Percentiles rank a stretch among this genome's conserved stretches.
These are phyloP conservation scores for Claviceps purpurea DNA, from an alignment of 2,329 filamentous ascomycete genomes.

Conservation along the genomic window DNA sequence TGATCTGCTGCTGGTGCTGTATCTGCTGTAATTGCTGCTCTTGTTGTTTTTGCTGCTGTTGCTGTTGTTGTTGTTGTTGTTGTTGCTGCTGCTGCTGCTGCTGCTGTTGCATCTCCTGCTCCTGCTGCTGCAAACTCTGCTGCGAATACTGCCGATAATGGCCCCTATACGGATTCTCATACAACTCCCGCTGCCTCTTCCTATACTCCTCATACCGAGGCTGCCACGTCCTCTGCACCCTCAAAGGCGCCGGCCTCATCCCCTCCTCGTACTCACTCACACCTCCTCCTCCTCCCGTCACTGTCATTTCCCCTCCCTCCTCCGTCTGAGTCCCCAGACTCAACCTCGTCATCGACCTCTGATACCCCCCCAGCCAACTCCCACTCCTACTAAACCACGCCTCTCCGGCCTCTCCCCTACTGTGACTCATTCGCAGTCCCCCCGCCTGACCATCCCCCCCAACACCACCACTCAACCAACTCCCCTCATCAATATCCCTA, in stretches of 20 bases:
- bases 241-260: conserved; percentile 1
- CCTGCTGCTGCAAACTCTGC: background rate
- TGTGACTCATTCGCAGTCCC: background rate
- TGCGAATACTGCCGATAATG: background rate
- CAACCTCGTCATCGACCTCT: conserved; percentile 23
- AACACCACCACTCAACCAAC: conserved; percentile 20
- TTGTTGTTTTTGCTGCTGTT: conserved; percentile 4
- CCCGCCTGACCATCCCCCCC: background rate
- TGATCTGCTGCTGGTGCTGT: background rate
- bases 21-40: background rate
- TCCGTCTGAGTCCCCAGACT: conserved; percentile 9
- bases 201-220: conserved; percentile 5
- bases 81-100: background rate
- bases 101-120: background rate
- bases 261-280: background rate
- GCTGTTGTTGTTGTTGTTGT: background rate
- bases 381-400: conserved; percentile 18
- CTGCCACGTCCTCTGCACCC: conserved; percentile 1
- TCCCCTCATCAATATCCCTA: background rate
- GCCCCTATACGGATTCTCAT: background rate
- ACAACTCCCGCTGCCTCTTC: conserved; percentile 2
- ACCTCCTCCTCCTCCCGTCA: background rate
- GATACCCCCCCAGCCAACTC: conserved; percentile 19
- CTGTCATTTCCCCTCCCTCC: conserved; percentile 12
- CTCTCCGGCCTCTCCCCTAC: background rate